A percentile compares a stretch with the other conserved stretches of the same genome.
These are phyloP conservation scores for Phylloporus rhodoxanthus DNA, from an alignment of 768 basidiomycete genomes.

Conservation along the genomic window DNA sequence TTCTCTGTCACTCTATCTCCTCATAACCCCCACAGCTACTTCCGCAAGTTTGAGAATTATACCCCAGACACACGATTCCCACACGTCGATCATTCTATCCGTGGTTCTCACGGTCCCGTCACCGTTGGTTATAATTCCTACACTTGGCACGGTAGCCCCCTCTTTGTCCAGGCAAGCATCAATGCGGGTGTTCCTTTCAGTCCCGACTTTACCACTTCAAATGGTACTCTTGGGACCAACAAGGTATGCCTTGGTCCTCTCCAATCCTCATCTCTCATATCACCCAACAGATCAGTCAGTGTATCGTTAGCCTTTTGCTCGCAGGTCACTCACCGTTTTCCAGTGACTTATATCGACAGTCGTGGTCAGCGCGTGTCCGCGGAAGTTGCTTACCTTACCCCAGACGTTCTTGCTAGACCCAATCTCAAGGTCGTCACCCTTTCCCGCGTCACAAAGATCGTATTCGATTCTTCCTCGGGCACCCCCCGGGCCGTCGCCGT, in stretches of 20 bases:
- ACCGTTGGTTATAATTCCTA: constrained; percentile 52
- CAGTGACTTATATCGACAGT: constrained; percentile 64
- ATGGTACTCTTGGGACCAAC: constrained; percentile 56
- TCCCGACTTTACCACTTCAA: constrained; percentile 51
- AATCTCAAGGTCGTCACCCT: constrained; percentile 59
- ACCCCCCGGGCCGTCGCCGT: constrained; percentile 52
- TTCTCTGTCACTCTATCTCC: neutral
- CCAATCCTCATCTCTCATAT: neutral
- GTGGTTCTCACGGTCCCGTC: constrained; percentile 52
- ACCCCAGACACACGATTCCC: constrained; percentile 46
- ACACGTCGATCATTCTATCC: constrained; percentile 40
- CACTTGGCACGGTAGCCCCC: constrained; percentile 38
- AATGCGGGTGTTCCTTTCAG: constrained; percentile 47
- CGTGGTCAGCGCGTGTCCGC: constrained; percentile 52
- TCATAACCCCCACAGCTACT: constrained; percentile 43
- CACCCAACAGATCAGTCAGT: constrained; percentile 39
- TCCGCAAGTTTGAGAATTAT: constrained; percentile 62
- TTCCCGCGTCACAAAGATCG: constrained; percentile 51
- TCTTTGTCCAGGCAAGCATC: constrained; percentile 51
- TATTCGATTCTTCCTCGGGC: constrained; percentile 42
- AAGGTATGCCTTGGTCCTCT: constrained; percentile 38
- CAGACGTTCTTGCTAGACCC: constrained; percentile 54
- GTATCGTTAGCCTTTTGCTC: constrained; percentile 1
- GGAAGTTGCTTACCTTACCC: constrained; percentile 62
- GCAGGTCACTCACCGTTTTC: constrained; percentile 1